Base-by-base conservation (phyloP, 2,329 filamentous ascomycete genomes). In the Fusarium sp. region DNA sequence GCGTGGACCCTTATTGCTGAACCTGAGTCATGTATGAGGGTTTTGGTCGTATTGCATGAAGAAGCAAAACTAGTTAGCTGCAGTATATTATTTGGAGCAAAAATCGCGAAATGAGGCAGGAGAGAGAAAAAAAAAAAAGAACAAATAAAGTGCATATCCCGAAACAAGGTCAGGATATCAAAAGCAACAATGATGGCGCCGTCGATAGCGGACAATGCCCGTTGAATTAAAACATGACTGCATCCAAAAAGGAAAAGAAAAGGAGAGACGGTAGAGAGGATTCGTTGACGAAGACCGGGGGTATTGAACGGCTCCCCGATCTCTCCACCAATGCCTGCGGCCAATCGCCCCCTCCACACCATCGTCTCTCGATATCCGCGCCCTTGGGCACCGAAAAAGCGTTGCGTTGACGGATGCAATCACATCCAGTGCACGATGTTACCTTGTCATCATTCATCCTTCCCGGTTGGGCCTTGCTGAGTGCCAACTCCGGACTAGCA, bases 391-490 rank as follows among this genome's bases (percentile, higher is more conserved):
- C 50, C 56, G 39, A 53, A 51, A 58, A 63, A 58, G 45, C 41
- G 42, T 49, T 62, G 58, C 36, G 58, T 39, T 37, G 59, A 63
- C 53, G 33, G 59, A 62, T 58, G 44, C 44, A 57, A 63, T 53
- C 53, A 62, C 45, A 42, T 35, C 36, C 37, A 48, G 54, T 36
- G 41, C 47, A 58, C 58, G 44, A 59, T 63, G 41, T 43, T 43
- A 62, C 58, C 47, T 36, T 61, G 53, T 54, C 42, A 59, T 62
- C 17, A 25, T 21, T 32, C 23, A 39, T 29, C 39, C 53, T 62
- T 62, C 59, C 59, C 49, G 31, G 58, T 63, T 62, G 37, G 59
- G 59, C 19, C 38, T 58, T 62, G 58, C 54, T 39, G 27, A 49
- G 25, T 59, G 41, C 59, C 59, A 44, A 49, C 58, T 54, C 36